Conservation (phyloP, 805 yeast species). For the Myxozyma melibiosi region DNA sequence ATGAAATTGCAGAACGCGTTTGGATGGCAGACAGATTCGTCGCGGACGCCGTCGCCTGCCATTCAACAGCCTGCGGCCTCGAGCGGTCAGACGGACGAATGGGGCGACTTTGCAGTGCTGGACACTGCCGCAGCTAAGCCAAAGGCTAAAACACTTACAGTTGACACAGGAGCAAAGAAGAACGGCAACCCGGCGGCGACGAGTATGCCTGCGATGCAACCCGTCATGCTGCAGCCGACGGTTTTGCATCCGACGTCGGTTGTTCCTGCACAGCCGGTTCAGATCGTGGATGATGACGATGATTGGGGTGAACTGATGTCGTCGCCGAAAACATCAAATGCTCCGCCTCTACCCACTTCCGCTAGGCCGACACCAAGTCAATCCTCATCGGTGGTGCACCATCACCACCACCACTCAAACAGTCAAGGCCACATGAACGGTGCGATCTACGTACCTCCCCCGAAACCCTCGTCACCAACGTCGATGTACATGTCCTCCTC, state of each 20-base stretch:
- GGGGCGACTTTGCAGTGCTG: slow-evolving; percentile 13
- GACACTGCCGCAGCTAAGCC: not conserved
- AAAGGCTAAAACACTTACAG: not conserved
- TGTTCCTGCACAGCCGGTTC: not conserved
- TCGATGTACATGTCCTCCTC: slow-evolving; percentile 18
- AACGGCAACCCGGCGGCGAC: not conserved
- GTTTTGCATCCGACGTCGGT: slow-evolving; percentile 5
- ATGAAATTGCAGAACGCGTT: too few relatives aligned
- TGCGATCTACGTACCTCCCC: slow-evolving; percentile 21
- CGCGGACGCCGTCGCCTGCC: not conserved
- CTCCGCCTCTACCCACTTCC: not conserved
- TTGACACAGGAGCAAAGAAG: not conserved
- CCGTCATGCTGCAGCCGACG: slow-evolving; percentile 11
- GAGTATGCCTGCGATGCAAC: not conserved
- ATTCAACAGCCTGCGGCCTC: not conserved
- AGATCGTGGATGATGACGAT: slow-evolving; percentile 8
- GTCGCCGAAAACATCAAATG: not conserved
- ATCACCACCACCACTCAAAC: slow-evolving; percentile 18
- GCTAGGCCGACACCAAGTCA: not conserved
- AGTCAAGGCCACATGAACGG: not conserved
- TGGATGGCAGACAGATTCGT: slow-evolving; percentile 15
- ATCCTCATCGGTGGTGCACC: not conserved
- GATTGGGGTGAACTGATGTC: slow-evolving; percentile 27
- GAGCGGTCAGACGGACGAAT: slow-evolving; percentile 4
- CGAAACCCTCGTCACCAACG: slow-evolving; percentile 23